Evolutionary conservation across 345 rosid genomes (phyloP), one percentile per base, ranked within the genome.

Genomic region (Melaleuca alternifolia): DNA sequence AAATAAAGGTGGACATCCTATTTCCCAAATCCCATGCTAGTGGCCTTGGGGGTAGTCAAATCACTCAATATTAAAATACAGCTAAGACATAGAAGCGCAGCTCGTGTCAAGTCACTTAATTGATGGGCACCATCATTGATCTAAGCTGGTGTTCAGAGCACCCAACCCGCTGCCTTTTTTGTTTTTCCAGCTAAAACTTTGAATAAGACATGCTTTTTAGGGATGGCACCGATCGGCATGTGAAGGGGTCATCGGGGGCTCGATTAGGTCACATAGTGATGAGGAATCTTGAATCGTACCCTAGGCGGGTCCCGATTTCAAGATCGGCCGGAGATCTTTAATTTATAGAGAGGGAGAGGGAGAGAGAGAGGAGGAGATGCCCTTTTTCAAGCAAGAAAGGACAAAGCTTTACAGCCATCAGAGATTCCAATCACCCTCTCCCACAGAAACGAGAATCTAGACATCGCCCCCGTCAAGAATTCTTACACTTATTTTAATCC

Each of bases 381-480:
- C 13, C 85, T 56, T 24, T 28, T 50, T 82, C 33, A 50, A 33
- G 50, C 26, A 75, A 87, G 79, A 90, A 87, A 85, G 86, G 90
- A 90, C 90, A 87, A 87, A 20, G 90, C 88, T 91, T 90, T 89
- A 83, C 93, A 90, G 89, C 93, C 93, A 46, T 89, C 87, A 88
- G 93, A 54, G 79, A 92, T 89, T 92, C 95, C 93, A 37, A 56
- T 83, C 81, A 82, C 51, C 75, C 75, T 71, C 79, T 71, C 37
- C 79, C 79, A 37, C 79, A 33, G 79, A 51, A 50, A 28, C 33
- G 37, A 52, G 62, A 54, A 54, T 84, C 75, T 57, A 84, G 61
- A 23, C 85, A 71, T 20, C 10, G 24, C 79, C 24, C 54, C 54
- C 48, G 9, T 33, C 48, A 9, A 4, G 82, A 30, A 33, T 24